Evolutionary conservation across 129 eudicot genomes (phyloP), one percentile per base, ranked within the genome.

Genomic region (Mikania micrantha): DNA sequence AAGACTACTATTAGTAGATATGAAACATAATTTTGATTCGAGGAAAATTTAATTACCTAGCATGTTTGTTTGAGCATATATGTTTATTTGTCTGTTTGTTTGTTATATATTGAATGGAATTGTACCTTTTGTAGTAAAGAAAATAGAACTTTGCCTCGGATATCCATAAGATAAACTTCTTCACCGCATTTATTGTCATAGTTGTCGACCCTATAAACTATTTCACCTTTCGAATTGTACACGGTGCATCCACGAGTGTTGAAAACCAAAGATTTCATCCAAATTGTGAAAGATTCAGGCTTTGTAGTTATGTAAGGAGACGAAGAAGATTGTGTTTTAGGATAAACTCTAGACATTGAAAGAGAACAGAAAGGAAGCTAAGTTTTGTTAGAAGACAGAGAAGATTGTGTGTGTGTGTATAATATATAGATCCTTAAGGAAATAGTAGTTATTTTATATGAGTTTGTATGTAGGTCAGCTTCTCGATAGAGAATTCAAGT

Each of bases 181-280:
- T 61, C 57, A 53, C 85, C 60, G 36, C 89, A 69, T 62, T 70
- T 88, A 12, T 77, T 60, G 60, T 77, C 79, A 64, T 88, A 88
- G 41, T 88, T 88, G 78, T 88, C 91, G 9, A 88, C 80, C 8
- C 96, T 75, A 60, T 79, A 88, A 29, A 80, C 66, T 4, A 88
- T 76, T 27, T 76, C 73, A 15, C 91, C 91, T 16, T 74, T 70
- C 0, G 91, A 83, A 32, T 85, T 70, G 35, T 77, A 88, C 9
- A 83, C 88, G 0, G 89, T 81, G 75, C 96, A 88, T 32, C 96
- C 96, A 38, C 76, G 79, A 39, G 86, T 81, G 61, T 81, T 77
- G 69, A 80, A 76, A 2, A 88, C 81, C n/a, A 88, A 85, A 12
- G 91, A 85, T 73, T 88, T 88, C 88, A 85, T 83, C 96, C 92